phyloP scores from a whole-genome alignment of 805 yeast genomes.

The Maudiozyma bulderi region DNA sequence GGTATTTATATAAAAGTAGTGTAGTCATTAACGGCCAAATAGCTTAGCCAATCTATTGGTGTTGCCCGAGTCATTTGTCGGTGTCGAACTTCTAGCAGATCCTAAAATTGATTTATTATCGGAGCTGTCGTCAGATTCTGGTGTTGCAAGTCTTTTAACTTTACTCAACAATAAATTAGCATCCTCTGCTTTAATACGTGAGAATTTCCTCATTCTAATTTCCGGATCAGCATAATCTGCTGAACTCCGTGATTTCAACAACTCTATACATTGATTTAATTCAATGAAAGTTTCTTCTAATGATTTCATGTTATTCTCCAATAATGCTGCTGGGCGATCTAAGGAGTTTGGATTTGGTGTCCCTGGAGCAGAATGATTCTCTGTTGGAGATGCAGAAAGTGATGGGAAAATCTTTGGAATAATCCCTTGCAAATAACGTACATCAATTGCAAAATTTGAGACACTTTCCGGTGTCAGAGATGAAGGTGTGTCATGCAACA shows the following conservation, averaged over 20 bases:
- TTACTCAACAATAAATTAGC: slow-evolving; percentile 56
- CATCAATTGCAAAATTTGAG: slow-evolving; percentile 70
- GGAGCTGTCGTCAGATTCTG: background rate
- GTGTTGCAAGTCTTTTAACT: slow-evolving; percentile 8
- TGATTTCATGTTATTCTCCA: slow-evolving; percentile 35
- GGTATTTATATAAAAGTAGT: too few relatives aligned
- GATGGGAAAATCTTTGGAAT: slow-evolving; percentile 30
- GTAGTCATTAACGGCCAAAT: slow-evolving; percentile 10
- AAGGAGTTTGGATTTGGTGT: slow-evolving; percentile 13
- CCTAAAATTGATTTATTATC: background rate
- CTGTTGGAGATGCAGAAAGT: slow-evolving; percentile 5
- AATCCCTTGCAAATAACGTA: slow-evolving; percentile 60
- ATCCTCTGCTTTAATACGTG: slow-evolving; percentile 62
- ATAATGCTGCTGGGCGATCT: slow-evolving; percentile 13
- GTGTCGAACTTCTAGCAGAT: slow-evolving; percentile 5
- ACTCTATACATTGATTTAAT: slow-evolving; percentile 67
- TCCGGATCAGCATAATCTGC: slow-evolving; percentile 54
- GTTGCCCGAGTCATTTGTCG: slow-evolving; percentile 6
- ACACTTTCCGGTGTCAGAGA: slow-evolving; percentile 49
- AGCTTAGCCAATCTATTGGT: slow-evolving; percentile 19
- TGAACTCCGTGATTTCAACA: slow-evolving; percentile 53
- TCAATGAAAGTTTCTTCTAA: slow-evolving; percentile 68
- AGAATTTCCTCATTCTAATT: slow-evolving; percentile 54
- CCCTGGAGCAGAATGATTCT: slow-evolving; percentile 12
- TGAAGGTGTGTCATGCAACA: slow-evolving; percentile 43